phyloP scores from a whole-genome alignment of 768 basidiomycete species.

The Rhodotorula kratochvilovae region DNA sequence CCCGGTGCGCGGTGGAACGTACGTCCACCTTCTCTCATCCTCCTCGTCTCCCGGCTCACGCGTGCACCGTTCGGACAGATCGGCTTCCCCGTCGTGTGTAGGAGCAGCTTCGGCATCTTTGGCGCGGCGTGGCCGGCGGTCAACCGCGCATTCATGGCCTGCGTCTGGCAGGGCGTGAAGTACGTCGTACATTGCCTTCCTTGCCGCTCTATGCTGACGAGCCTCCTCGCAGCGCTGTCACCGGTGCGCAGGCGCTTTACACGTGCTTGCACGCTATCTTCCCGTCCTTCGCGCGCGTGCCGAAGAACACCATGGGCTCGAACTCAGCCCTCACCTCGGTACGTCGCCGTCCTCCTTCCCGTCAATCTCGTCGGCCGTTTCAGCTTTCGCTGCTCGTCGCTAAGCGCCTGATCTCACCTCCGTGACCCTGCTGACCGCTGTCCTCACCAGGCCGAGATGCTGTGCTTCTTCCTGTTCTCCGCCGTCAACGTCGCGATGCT shows the following conservation, averaged over 20 bases:
- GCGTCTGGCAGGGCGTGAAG: conserved; percentile 15
- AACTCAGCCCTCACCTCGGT: conserved; percentile 11
- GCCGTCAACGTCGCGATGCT: conserved; percentile 65
- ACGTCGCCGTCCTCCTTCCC: conserved; percentile 29
- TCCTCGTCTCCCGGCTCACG: too few species aligned
- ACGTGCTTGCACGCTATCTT: conserved; percentile 71
- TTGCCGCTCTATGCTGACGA: background rate
- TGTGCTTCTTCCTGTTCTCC: conserved; percentile 81
- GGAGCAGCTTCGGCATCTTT: conserved; percentile 50
- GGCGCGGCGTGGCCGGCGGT: conserved; percentile 75
- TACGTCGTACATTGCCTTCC: background rate
- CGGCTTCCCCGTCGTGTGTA: conserved; percentile 46
- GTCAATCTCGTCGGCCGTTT: too few species aligned
- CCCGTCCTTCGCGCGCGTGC: conserved; percentile 53
- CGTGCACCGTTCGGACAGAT: conserved; percentile 8
- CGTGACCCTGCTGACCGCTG: conserved; percentile 35
- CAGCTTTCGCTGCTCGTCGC: too few species aligned
- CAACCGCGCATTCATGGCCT: conserved; percentile 41
- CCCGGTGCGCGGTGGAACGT: conserved; percentile 56
- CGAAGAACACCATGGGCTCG: conserved; percentile 65
- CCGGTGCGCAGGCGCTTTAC: conserved; percentile 70
- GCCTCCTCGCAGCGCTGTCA: background rate
- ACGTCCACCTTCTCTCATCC: conserved; percentile 39
- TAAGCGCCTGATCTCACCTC: too few species aligned
- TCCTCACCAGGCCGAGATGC: conserved; percentile 11